Base-by-base conservation (phyloP, 2,329 filamentous ascomycete species). In the Fusarium keratoplasticum region DNA sequence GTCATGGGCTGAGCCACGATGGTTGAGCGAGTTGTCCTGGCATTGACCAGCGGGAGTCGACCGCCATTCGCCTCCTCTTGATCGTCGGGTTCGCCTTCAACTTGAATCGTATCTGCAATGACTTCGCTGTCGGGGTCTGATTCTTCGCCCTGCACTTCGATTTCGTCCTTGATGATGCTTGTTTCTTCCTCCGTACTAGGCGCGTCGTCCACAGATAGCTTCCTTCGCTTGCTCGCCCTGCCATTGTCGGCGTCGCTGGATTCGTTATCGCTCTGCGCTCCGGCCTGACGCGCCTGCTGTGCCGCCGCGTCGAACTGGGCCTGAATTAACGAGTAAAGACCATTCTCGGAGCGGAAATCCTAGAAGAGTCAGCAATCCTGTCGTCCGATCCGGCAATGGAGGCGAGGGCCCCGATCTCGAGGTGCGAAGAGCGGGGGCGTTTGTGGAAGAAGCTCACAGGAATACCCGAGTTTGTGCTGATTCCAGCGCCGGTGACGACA, bases 401-500 rank as follows among this genome's bases (percentile, higher is more conserved):
- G 33, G n/a, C 54, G 33, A 31, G 50, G 35, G 33, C 36, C 42
- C 40, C 7, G 50, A 74, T 44, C 47, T 61, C 42, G 67, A 63
- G 35, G 11, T 57, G 20, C 22, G 54, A 64, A 67, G 61, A 70
- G 69, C 57, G 61, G 67, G 57, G 52, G 57, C 33, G 47, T 31
- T 13, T 33, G 22, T 38, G 33, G 50, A 57, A 38, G 64, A 58
- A 66, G 64, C 80, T 70, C 85, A 94, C 92, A 60, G 92, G 92
- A 79, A 94, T 94, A 64, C 92, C 92, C 71, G 91, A 93, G 80
- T 93, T 94, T 60, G 92, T 94, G 79, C 91, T 93, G 79, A 94
- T 94, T 61, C 92, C 92, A 58, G 92, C 92, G 59, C 92, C 92
- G 0, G 92, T 94, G 35, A 94, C 86, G 22, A 94, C 89, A 10